These are phyloP conservation scores for Amylocarpus encephaloides DNA, from an alignment of 2,329 filamentous ascomycete species.

Conservation along the genomic window DNA sequence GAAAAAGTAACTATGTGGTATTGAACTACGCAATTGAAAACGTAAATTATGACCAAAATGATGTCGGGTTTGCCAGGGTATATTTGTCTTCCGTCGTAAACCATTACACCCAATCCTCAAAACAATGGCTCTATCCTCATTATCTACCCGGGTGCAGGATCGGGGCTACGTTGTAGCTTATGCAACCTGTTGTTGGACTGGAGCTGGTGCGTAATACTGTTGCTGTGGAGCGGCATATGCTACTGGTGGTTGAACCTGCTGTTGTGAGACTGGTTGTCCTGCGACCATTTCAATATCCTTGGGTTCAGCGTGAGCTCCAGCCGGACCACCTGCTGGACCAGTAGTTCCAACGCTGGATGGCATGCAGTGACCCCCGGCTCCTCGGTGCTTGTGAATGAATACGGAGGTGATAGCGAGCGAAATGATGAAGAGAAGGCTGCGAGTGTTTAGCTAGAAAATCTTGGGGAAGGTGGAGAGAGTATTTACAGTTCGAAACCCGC, in stretches of 20 bases:
- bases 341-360: neutral
- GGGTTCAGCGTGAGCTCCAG: neutral
- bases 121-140: too few species aligned
- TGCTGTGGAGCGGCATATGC: neutral
- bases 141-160: too few species aligned
- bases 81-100: too few species aligned
- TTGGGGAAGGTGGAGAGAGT: too few species aligned
- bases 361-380: slow-evolving; percentile 1
- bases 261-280: neutral
- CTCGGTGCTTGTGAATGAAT: slow-evolving; percentile 3
- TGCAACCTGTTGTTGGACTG: neutral
- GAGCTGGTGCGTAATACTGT: neutral
- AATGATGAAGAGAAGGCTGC: slow-evolving; percentile 2
- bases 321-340: neutral
- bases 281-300: neutral
- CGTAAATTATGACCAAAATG: too few species aligned
- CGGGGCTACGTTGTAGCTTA: too few species aligned
- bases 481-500: slow-evolving; percentile 5
- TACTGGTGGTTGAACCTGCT: neutral
- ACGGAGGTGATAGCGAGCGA: neutral
- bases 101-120: too few species aligned
- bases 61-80: too few species aligned
- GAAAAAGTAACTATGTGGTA: too few species aligned
- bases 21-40: too few species aligned
- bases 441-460: neutral